Evolutionary conservation across 2,329 filamentous ascomycete species (phyloP), one percentile per base, ranked within the genome.

Genomic region (Xylogone sp.): DNA sequence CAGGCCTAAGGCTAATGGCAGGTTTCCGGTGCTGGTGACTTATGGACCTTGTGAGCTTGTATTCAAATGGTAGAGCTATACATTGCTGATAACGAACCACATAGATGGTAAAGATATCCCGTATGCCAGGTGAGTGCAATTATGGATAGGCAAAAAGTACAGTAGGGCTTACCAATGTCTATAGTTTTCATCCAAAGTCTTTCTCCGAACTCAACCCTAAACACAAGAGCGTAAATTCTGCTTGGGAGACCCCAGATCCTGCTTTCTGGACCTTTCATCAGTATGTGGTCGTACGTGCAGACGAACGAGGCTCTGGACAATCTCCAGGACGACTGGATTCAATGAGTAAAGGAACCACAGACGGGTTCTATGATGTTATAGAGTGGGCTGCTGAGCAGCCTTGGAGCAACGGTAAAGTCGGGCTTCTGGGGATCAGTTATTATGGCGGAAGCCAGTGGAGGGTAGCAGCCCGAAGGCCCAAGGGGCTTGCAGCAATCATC

Each of bases 11-110:
- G 55, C 51, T 7, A 70, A 65, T 54, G 49, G 49, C 9, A 63
- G 56, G 42, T 74, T 74, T 20, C 86, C 86, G 0, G 84, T 87
- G 0, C 65, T 89, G 8, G 79, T 86, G 2, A 89, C 85, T 0
- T 89, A 89, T 56, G 86, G 86, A 0, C 86, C 86, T 0, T 89
- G n/a, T n/a, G n/a, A n/a, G n/a, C n/a, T n/a, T n/a, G n/a, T n/a
- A n/a, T n/a, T n/a, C n/a, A n/a, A n/a, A n/a, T n/a, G n/a, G n/a
- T n/a, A n/a, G n/a, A n/a, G n/a, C n/a, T n/a, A n/a, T n/a, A n/a
- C n/a, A n/a, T n/a, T n/a, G n/a, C n/a, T n/a, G n/a, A n/a, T n/a
- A n/a, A n/a, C n/a, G n/a, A n/a, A n/a, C n/a, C n/a, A n/a, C n/a
- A n/a, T n/a, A n/a, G n/a, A 89, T 56, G 86, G 86, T 44, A 89